Percentiles rank a stretch among this genome's conserved stretches.
Conservation (phyloP, 1,139 yeast genomes). For the Sugiyamaella castrensis region DNA sequence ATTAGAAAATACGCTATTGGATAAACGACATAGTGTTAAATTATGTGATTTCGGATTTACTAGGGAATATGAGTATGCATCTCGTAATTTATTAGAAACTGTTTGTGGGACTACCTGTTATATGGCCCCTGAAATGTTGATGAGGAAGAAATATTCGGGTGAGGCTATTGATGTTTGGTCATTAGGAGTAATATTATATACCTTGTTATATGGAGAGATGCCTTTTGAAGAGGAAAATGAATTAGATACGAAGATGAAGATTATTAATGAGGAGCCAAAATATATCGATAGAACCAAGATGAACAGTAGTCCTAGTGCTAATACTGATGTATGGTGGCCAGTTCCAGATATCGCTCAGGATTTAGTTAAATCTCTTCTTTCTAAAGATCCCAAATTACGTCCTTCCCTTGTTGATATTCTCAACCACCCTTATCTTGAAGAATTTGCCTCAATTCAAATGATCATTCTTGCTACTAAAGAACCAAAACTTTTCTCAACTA, state of each 20-base stretch:
- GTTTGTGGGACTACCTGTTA: conserved; percentile 93
- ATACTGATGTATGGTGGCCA: conserved; percentile 27
- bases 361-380: conserved; percentile 53
- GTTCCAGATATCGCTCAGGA: conserved; percentile 49
- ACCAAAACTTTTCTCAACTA: conserved; percentile 51
- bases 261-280: conserved; percentile 63
- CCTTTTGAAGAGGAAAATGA: conserved; percentile 88
- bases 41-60: conserved; percentile 94
- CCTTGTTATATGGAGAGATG: conserved; percentile 81
- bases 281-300: conserved; percentile 35
- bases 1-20: conserved; percentile 77
- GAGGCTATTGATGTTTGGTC: conserved; percentile 88
- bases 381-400: conserved; percentile 64
- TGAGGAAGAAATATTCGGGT: conserved; percentile 65
- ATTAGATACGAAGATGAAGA: conserved; percentile 54
- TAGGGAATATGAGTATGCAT: conserved; percentile 52
- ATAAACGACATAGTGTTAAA: conserved; percentile 65
- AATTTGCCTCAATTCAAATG: conserved; percentile 44
- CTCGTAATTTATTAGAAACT: conserved; percentile 59
- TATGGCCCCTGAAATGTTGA: conserved; percentile 91
- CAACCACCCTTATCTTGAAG: conserved; percentile 57
- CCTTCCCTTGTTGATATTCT: conserved; percentile 63
- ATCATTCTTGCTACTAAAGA: conserved; percentile 41
- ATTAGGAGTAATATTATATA: conserved; percentile 86
- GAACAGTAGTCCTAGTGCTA: too few relatives aligned